Evolutionary conservation across 2,329 filamentous ascomycete species (phyloP).

Genomic region (Aspergillus japonicus): DNA sequence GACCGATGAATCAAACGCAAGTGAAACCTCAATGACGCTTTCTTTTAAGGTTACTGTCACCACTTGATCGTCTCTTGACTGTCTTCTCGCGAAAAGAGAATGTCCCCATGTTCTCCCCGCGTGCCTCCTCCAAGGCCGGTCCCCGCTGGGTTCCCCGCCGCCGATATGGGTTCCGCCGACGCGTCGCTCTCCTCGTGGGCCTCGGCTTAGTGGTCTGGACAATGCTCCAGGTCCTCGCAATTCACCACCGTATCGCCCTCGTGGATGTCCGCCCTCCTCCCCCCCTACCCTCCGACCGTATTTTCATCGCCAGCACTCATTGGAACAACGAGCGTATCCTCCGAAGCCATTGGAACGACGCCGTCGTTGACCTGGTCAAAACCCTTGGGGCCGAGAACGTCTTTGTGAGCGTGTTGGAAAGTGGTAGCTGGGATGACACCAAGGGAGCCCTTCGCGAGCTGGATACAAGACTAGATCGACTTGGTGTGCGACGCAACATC

Average conservation of each 20-base stretch:
- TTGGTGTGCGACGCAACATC: constrained; percentile 57
- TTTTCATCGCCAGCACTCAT: constrained; percentile 69
- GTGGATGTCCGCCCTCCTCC: neutral
- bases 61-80: neutral
- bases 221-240: neutral
- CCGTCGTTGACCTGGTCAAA: constrained; percentile 57
- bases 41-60: neutral
- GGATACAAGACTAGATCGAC: constrained; percentile 52
- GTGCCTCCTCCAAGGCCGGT: neutral
- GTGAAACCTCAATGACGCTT: neutral
- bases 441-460: constrained; percentile 61
- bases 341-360: constrained; percentile 61
- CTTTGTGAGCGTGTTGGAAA: constrained; percentile 67
- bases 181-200: neutral
- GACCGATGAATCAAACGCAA: neutral
- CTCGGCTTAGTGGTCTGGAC: neutral
- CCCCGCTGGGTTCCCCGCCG: neutral
- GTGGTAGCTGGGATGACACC: constrained; percentile 67
- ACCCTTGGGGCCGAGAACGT: constrained; percentile 63
- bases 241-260: neutral
- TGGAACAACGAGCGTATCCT: constrained; percentile 66
- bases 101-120: neutral
- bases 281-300: constrained; percentile 26
- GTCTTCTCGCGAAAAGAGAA: neutral
- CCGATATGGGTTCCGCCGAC: neutral